phyloP scores from a whole-genome alignment of 257 asterid species.

The Apocynum venetum region DNA sequence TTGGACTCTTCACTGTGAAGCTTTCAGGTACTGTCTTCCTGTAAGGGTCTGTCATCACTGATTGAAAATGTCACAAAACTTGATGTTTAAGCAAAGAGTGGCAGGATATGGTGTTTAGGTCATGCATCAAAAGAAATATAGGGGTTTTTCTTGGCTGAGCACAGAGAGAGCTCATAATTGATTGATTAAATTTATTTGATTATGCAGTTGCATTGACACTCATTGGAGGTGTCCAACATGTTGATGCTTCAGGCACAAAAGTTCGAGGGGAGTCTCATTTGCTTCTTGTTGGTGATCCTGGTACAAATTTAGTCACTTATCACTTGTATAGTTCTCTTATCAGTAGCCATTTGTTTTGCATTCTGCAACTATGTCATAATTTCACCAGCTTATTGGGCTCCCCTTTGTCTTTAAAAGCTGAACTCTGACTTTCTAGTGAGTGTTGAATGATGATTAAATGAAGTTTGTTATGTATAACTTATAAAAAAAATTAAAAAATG shows the following conservation, averaged over 20 bases:
- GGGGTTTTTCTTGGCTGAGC: neutral
- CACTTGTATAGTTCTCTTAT: neutral
- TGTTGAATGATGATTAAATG: neutral
- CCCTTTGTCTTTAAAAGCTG: neutral
- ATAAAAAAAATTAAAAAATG: no score
- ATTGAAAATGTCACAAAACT: neutral
- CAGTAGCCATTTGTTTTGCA: slow-evolving; percentile 8
- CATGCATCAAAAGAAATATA: neutral
- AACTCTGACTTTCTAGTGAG: neutral
- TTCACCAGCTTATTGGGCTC: slow-evolving; percentile 1
- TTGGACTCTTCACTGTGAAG: slow-evolving; percentile 96
- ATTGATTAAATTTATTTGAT: slow-evolving; percentile 25
- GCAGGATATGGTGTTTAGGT: neutral
- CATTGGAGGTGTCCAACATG: slow-evolving; percentile 95
- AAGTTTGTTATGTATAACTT: neutral
- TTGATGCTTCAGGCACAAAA: slow-evolving; percentile 95
- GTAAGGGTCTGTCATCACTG: slow-evolving; percentile 3
- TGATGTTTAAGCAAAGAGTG: neutral
- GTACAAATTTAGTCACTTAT: slow-evolving; percentile 31
- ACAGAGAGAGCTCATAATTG: neutral
- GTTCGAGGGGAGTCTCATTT: slow-evolving; percentile 97
- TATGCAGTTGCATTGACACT: slow-evolving; percentile 76
- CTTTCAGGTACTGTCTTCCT: slow-evolving; percentile 68
- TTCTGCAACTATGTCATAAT: slow-evolving; percentile 7
- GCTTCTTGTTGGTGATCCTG: slow-evolving; percentile 99